A percentile compares a stretch with the other conserved stretches of the same genome.
Conservation (phyloP, 2,329 filamentous ascomycete genomes). For the Mycocentrospora acerina region DNA sequence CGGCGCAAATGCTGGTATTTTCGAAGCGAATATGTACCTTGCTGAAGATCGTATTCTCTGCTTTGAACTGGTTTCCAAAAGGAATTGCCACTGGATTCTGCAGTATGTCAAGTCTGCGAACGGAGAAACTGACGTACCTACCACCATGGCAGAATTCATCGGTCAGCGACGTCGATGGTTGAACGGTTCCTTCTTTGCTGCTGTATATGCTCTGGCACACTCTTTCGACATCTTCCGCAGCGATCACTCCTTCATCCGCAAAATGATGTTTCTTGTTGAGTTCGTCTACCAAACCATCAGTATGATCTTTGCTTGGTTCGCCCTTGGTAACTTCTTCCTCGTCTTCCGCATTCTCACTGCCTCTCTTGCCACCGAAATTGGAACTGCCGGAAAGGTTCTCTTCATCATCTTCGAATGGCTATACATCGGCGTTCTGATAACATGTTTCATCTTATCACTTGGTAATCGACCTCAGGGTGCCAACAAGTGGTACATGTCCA, state of each 20-base stretch:
- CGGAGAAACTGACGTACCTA: conserved; percentile 95
- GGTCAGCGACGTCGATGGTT: conserved; percentile 95
- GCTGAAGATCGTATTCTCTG: conserved; percentile 98
- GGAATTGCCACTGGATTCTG: conserved; percentile 95
- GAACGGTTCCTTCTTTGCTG: conserved; percentile 97
- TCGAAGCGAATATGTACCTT: conserved; percentile 99
- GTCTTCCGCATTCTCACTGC: conserved; percentile 96
- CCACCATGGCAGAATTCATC: conserved; percentile 91
- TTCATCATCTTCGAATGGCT: conserved; percentile 94
- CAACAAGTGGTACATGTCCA: conserved; percentile 89
- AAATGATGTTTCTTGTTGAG: conserved; percentile 87
- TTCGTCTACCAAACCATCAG: conserved; percentile 93
- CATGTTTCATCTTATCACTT: conserved; percentile 91
- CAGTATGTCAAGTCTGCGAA: conserved; percentile 98
- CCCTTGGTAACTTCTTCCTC: conserved; percentile 97
- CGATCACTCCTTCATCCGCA: conserved; percentile 82
- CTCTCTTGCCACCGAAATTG: conserved; percentile 77
- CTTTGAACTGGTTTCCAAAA: conserved; percentile 96
- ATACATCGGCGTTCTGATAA: conserved; percentile 86
- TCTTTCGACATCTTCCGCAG: conserved; percentile 96
- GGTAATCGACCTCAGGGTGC: conserved; percentile 94
- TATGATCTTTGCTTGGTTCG: conserved; percentile 99
- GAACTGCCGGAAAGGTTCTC: conserved; percentile 74
- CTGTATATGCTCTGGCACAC: conserved; percentile 90
- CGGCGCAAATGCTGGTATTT: conserved; percentile 88